Evolutionary conservation across 257 asterid genomes (phyloP), one percentile per base, ranked within the genome.

Genomic region (Prunella vulgaris): DNA sequence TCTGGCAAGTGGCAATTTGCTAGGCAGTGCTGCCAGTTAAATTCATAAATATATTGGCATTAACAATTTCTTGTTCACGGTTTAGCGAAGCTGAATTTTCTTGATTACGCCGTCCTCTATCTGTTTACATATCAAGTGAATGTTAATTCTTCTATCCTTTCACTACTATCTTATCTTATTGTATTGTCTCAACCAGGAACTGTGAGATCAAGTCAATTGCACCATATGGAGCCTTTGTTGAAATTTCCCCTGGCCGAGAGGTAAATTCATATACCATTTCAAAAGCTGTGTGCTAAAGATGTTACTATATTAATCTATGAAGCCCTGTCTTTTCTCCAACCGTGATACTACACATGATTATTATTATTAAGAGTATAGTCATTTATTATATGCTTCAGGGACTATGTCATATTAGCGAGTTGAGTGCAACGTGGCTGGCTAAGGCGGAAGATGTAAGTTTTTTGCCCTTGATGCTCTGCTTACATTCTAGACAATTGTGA

Each of bases 181-280:
- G 65, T 25, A n/a, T n/a, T n/a, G n/a, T 79, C 75, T 51, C 69
- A 42, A 76, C 65, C 88, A 92, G 95, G 99, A 84, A 93, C 62
- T 87, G 97, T n/a, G 97, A 90, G 84, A 87, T 93, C 77, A 93
- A 90, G 85, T 84, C 97, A 70, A 70, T 93, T 78, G 88, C 94
- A 35, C 81, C 96, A 70, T 93, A 87, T 81, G 99, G 99, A 59
- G 96, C 56, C 73, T 93, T 93, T 70, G 88, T 93, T 15, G 99
- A 93, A 85, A 88, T 93, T 70, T 84, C 88, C 20, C 99, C 99
- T 70, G 96, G 97, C 33, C 92, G 97, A 71, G 99, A 90, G 98
- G 98, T 92, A 83, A n/a, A 35, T 70, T 62, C 21, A 8, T 56
- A 73, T 54, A n/a, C n/a, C n/a, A 13, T 32, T 52, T 14, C 35